Conservation (phyloP, 495 filamentous ascomycete species). For the Neurospora sp. region DNA sequence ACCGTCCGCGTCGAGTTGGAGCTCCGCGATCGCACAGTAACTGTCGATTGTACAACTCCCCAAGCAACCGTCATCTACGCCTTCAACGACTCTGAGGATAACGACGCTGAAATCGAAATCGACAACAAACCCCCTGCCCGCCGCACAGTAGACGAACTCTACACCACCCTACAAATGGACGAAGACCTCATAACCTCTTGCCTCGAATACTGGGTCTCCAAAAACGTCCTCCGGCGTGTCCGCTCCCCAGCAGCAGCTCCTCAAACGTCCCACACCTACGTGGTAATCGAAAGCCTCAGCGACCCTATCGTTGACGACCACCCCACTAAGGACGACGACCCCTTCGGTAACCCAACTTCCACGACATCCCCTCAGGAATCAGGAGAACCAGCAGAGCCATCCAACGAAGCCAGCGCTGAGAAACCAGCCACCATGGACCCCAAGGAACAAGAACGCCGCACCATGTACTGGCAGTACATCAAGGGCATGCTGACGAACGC, state of each 20-base stretch:
- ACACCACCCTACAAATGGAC: constrained; percentile 61
- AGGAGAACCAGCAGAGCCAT: too few relatives aligned
- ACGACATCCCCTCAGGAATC: too few relatives aligned
- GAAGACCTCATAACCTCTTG: constrained; percentile 64
- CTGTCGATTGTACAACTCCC: constrained; percentile 67
- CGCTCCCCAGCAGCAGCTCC: constrained; percentile 7
- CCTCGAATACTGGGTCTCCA: constrained; percentile 75
- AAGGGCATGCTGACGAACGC: constrained; percentile 90
- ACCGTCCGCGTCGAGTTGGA: constrained; percentile 74
- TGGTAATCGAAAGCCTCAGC: constrained; percentile 31
- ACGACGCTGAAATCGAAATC: not conserved
- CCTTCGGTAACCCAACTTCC: not conserved
- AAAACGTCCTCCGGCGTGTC: constrained; percentile 60
- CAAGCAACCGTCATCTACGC: constrained; percentile 86
- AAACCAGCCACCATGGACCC: constrained; percentile 32
- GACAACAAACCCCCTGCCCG: constrained; percentile 24
- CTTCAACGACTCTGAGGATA: constrained; percentile 48
- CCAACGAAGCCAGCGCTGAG: too few relatives aligned
- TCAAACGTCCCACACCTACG: constrained; percentile 15
- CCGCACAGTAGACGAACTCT: constrained; percentile 53
- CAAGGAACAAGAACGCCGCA: constrained; percentile 62
- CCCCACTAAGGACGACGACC: not conserved
- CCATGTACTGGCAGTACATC: constrained; percentile 83
- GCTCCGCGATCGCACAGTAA: constrained; percentile 66
- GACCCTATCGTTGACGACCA: constrained; percentile 25